These are phyloP conservation scores for Flaveria ramosissima DNA, from an alignment of 129 eudicot species.

Conservation along the genomic window DNA sequence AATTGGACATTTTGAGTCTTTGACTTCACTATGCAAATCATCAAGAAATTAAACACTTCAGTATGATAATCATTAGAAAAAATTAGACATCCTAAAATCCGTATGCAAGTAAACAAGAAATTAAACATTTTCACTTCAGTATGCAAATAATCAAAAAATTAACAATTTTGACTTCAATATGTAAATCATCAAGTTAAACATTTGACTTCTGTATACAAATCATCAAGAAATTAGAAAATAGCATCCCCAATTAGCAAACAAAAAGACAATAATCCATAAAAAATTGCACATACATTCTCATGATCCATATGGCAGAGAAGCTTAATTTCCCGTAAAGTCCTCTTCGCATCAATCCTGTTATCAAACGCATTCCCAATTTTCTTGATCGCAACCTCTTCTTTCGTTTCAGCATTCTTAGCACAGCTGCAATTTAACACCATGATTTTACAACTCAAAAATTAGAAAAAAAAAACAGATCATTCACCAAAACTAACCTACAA, in stretches of 20 bases:
- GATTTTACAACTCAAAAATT: not conserved
- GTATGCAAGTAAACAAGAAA: not conserved
- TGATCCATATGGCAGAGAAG: conserved; percentile 86
- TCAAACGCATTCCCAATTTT: conserved; percentile 80
- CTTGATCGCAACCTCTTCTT: conserved; percentile 84
- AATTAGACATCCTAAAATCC: not conserved
- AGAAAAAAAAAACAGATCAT: not conserved
- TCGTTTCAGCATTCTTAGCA: conserved; percentile 73
- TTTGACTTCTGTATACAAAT: not conserved
- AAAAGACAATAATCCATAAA: not conserved
- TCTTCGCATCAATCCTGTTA: conserved; percentile 78
- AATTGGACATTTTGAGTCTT: not conserved
- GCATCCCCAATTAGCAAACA: not conserved
- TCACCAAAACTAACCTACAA: not conserved
- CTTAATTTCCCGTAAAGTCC: conserved; percentile 82
- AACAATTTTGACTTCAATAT: not conserved
- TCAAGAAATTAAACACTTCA: too few relatives aligned
- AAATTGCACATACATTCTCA: conserved; percentile 56
- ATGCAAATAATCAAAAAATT: not conserved
- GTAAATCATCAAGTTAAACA: not conserved
- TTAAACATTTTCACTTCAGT: not conserved
- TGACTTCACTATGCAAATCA: not conserved
- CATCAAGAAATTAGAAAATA: not conserved
- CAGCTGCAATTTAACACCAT: conserved; percentile 7
- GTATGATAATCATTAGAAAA: too few relatives aligned